Base-by-base conservation (phyloP, 306 rosid species). In the Glycine soja region DNA sequence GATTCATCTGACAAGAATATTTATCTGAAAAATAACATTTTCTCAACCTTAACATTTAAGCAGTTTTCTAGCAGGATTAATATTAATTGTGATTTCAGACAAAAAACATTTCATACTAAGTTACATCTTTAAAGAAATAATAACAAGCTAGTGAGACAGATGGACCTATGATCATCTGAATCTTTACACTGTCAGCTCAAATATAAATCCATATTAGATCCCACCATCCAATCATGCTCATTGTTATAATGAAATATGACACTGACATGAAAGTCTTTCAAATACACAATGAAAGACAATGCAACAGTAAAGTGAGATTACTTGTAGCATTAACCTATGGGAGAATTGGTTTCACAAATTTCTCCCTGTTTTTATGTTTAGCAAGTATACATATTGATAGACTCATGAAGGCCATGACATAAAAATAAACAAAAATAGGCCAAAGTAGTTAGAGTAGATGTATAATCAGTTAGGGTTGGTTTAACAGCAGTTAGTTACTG, bases 331-430 rank as follows among this genome's bases (percentile, higher is more conserved):
- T 57, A 72, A 7, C 56, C 65, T 46, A 19, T 7, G 3, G 11
- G 52, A 54, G 66, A 14, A 72, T 3, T 9, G n/a, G 38, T 6
- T 40, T 76, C 79, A 36, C 46, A 70, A 56, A 68, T 46, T 52
- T 34, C 53, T 51, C 76, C 76, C 36, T 40, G 43, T 46, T 58
- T 81, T 81, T 52, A 73, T 78, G 53, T 54, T 70, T 36, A 76
- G 64, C 76, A 59, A 47, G 76, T 42, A 24, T 36, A 52, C 5
- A 52, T 53, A 15, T 54, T 13, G 18, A 63, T 10, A 11, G 43
- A 12, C 4, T 32, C 7, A 0, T 30, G 3, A 59, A 2, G 66
- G 42, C 69, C 43, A 14, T 14, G 30, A 3, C 14, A 3, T 2
- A 36, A 36, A 11, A 66, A 42, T 15, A 42, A 42, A 40, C 52